Base-by-base conservation (phyloP, 495 filamentous ascomycete genomes). In the Hyaloscypha bicolor region DNA sequence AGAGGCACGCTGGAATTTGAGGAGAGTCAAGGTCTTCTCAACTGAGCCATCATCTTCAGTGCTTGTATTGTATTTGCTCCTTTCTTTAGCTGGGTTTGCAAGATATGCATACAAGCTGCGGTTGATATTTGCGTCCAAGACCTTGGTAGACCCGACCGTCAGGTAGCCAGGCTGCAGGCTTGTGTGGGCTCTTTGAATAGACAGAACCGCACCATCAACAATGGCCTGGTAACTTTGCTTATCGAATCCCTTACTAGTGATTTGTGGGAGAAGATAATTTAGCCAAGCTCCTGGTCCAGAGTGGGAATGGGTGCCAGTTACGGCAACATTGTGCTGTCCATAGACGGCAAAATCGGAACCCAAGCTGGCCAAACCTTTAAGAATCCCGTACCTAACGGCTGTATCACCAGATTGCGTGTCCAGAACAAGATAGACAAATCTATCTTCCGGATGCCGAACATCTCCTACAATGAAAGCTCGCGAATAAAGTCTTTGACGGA, bases 241-340 rank as follows among this genome's bases (percentile, higher is more conserved):
- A 76, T 96, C 86, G 69, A 99, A 97, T 0, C 94, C 94, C 65
- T 87, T 86, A 72, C 90, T 94, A 0, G 94, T 96, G 71, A 99
- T 91, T 76, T 97, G 95, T 11, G 95, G 94, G 25, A 99, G 82
- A 6, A 99, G 84, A 75, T 99, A 99, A 75, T 99, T 99, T 68
- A 96, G 82, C 94, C 93, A 99, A 25, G 92, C 94, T 3, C 90
- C 94, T 16, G 94, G 94, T 0, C 94, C 94, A 14, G 93, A 91
- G 77, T 99, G 94, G 9, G 91, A 94, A 77, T 99, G 94, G 4
- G 95, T 97, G 22, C 95, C 94, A 4, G 91, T 96, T 19, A 99
- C 83, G 39, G 94, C 94, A 42, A 99, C 77, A 77, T 97, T 99
- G 65, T 90, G 85, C 65, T 93, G 88, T 56, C 85, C 87, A 75